A percentile compares a stretch with the other conserved stretches of the same genome.
Evolutionary conservation across 768 basidiomycete genomes (phyloP).

Genomic region (Mycena galericulata): DNA sequence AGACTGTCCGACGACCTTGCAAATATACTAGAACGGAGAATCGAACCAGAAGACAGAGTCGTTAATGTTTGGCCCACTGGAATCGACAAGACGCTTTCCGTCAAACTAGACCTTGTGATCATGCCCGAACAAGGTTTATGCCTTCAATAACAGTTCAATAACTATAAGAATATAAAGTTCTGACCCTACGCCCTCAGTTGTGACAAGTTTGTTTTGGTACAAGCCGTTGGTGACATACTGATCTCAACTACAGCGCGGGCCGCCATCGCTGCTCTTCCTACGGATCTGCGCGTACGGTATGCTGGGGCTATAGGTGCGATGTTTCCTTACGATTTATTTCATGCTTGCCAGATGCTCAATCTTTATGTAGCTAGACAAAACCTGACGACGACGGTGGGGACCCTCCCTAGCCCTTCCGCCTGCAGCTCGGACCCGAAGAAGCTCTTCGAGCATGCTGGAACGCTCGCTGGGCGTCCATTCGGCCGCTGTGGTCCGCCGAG

Average conservation of each 20-base stretch:
- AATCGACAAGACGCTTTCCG: neutral
- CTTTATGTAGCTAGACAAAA: constrained; percentile 13
- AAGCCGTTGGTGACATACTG: constrained; percentile 10
- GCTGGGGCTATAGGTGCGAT: constrained; percentile 9
- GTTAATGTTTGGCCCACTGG: constrained; percentile 1
- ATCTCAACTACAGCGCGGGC: constrained; percentile 9
- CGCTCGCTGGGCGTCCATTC: constrained; percentile 18
- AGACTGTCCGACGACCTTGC: neutral
- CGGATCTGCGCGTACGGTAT: neutral
- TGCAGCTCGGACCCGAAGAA: neutral
- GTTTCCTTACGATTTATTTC: constrained; percentile 9
- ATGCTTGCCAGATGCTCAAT: constrained; percentile 21
- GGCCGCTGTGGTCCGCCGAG: constrained; percentile 19
- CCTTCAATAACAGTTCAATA: constrained; percentile 11
- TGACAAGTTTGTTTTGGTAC: constrained; percentile 14
- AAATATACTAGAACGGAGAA: neutral
- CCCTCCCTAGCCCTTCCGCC: constrained; percentile 9
- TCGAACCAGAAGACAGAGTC: neutral
- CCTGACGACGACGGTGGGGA: neutral
- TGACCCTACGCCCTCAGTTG: constrained; percentile 11
- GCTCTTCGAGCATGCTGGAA: constrained; percentile 11
- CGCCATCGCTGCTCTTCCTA: constrained; percentile 11
- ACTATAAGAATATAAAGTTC: constrained; percentile 5
- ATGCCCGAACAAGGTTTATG: constrained; percentile 1
- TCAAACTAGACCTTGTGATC: neutral